Percentiles rank a stretch among this genome's conserved stretches.
Evolutionary conservation across 495 filamentous ascomycete species (phyloP).

Genomic region (Aspergillus olivimuriae): DNA sequence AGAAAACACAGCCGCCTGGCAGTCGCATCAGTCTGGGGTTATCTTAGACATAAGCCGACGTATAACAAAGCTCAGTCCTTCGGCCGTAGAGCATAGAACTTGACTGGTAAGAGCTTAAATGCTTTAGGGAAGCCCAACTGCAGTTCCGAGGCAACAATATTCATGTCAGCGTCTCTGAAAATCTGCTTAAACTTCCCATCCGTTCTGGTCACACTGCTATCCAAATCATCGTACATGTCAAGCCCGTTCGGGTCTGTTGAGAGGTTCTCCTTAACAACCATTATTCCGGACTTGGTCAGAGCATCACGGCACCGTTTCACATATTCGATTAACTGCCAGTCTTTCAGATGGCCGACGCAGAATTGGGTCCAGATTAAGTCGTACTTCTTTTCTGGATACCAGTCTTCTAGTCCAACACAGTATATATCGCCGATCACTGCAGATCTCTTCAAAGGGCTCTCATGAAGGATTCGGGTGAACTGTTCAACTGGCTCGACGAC

Average conservation of each 20-base stretch:
- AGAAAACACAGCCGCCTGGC: too few species aligned
- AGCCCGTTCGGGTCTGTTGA: conserved; percentile 43
- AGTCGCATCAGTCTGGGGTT: too few species aligned
- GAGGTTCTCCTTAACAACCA: conserved; percentile 85
- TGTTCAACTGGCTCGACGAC: conserved; percentile 37
- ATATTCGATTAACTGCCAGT: conserved; percentile 62
- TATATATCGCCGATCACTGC: conserved; percentile 53
- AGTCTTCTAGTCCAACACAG: conserved; percentile 69
- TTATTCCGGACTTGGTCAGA: conserved; percentile 43
- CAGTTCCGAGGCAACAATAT: conserved; percentile 59
- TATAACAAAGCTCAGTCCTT: too few species aligned
- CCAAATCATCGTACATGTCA: conserved; percentile 68
- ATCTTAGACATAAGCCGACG: too few species aligned
- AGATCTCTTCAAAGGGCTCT: conserved; percentile 18
- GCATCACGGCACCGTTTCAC: conserved; percentile 52
- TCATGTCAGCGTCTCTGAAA: conserved; percentile 63
- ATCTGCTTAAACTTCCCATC: conserved; percentile 61
- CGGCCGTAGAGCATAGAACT: conserved; percentile 57
- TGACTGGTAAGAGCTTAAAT: conserved; percentile 58
- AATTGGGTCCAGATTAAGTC: conserved; percentile 68
- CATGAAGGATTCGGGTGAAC: conserved; percentile 32
- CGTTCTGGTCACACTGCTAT: conserved; percentile 71
- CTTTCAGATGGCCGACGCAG: conserved; percentile 84
- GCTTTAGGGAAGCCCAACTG: conserved; percentile 64
- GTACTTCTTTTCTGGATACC: conserved; percentile 55